Evolutionary conservation across 129 eudicot genomes (phyloP), one percentile per base, ranked within the genome.

Genomic region (Helianthus annuus): DNA sequence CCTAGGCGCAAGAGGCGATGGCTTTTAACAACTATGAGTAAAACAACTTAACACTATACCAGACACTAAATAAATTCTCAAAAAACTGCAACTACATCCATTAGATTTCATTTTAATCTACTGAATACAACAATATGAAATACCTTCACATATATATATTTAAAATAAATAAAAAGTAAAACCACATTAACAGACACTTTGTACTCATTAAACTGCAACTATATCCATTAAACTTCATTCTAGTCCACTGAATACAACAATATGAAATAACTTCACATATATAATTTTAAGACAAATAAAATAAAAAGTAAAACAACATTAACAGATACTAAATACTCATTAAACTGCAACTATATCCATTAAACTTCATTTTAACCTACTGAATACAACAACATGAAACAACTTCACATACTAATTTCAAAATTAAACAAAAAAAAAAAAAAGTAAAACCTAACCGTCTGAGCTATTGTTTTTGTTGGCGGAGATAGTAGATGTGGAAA

Each of bases 401-500:
- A 42, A 42, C 46, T 42, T 42, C 46, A 42, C 46, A 42, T 6
- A 49, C 16, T 5, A 49, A 12, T 4, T 11, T 11, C 5, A 3
- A 29, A 59, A 29, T 16, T 16, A 17, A 64, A 64, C 51, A 5
- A 64, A 6, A 40, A 1, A 40, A 40, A 6, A 6, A 39, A 39
- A 7, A 42, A 42, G 46, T 42, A 42, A 42, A 42, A 42, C 10
- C 10, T 42, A 42, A 64, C 69, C 69, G 49, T 64, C 69, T 7
- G 69, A 64, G 24, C 19, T 32, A 32, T 64, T 10, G 69, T 40
- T 36, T 36, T 64, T 64, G 34, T 51, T 40, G 3, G 69, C 42
- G 69, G 69, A 11, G 69, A 64, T 7, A 40, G 69, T 36, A 39
- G 69, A 64, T 24, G 69, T 38, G 52, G 69, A 64, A 9, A n/a